Percentiles rank a stretch among this genome's conserved stretches.
Conservation (phyloP, 2,329 filamentous ascomycete species). For the Raffaelea ambrosiae region DNA sequence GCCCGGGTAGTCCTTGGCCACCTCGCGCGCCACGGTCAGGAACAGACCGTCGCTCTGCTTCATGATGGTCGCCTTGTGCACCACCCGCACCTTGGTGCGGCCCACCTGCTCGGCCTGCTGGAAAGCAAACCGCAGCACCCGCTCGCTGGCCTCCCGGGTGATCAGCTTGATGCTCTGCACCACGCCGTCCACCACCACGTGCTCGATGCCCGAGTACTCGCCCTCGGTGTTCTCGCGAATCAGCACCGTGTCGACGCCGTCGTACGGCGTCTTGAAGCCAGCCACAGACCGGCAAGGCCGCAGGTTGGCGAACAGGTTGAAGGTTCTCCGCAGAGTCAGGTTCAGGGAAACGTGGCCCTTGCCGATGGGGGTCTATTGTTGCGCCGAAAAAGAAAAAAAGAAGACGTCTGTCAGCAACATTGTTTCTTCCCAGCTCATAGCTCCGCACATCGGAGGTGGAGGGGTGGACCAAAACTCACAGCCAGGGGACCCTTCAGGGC, state of each 20-base stretch:
- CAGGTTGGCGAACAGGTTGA: slow-evolving; percentile 99
- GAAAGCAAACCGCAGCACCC: slow-evolving; percentile 95
- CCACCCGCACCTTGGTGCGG: slow-evolving; percentile 92
- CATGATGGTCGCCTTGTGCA: slow-evolving; percentile 99
- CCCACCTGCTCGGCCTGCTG: slow-evolving; percentile 92
- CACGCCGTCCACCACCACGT: slow-evolving; percentile 93
- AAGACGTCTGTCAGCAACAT: no score
- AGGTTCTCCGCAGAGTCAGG: slow-evolving; percentile 94
- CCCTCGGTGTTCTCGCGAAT: slow-evolving; percentile 99
- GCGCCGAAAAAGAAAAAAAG: neutral
- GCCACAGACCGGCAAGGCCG: slow-evolving; percentile 95
- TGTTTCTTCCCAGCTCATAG: no score
- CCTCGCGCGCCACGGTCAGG: slow-evolving; percentile 73
- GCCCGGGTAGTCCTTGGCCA: slow-evolving; percentile 90
- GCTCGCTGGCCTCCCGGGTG: slow-evolving; percentile 87
- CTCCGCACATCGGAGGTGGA: neutral
- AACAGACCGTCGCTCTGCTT: slow-evolving; percentile 99
- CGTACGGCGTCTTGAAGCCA: slow-evolving; percentile 97
- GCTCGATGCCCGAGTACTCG: slow-evolving; percentile 98
- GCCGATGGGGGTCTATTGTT: slow-evolving; percentile 73
- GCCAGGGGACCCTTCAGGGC: slow-evolving; percentile 97
- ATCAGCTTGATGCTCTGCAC: slow-evolving; percentile 99
- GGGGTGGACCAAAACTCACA: slow-evolving; percentile 42
- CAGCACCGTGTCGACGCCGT: slow-evolving; percentile 90
- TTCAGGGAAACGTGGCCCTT: slow-evolving; percentile 99